Evolutionary conservation across 129 eudicot genomes (phyloP).

Genomic region (Artemisia annua): DNA sequence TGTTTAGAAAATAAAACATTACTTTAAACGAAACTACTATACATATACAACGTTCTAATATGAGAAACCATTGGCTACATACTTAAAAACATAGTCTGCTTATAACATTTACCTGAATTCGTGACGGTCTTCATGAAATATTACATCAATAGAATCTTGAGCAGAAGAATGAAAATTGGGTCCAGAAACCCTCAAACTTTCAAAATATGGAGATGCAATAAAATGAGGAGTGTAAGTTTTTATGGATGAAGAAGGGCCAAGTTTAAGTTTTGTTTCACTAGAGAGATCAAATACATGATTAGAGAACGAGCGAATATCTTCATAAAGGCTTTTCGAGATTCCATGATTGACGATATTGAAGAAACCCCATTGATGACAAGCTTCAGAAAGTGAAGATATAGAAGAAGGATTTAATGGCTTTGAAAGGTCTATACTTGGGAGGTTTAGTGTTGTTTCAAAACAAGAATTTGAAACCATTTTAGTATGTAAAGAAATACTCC

Average conservation of each 20-base stretch:
- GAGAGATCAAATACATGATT: conserved; percentile 61
- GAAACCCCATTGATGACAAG: conserved; percentile 85
- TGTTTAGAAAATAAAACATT: too few species aligned
- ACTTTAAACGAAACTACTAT: too few species aligned
- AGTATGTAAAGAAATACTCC: conserved; percentile 1
- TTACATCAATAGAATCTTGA: conserved; percentile 47
- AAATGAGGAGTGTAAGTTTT: conserved; percentile 74
- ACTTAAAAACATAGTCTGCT: too few species aligned
- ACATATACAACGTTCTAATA: too few species aligned
- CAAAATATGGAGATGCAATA: conserved; percentile 82
- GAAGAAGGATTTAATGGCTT: conserved; percentile 51
- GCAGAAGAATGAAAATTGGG: conserved; percentile 63
- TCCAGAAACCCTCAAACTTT: conserved; percentile 68
- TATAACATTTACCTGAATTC: conserved; percentile 52
- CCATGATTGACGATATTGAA: conserved; percentile 76
- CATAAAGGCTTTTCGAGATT: conserved; percentile 51
- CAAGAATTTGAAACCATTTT: conserved; percentile 49
- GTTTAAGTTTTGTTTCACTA: conserved; percentile 53
- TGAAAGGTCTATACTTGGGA: conserved; percentile 69
- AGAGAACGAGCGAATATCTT: conserved; percentile 44
- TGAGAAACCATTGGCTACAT: too few species aligned
- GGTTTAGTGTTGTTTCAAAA: conserved; percentile 44
- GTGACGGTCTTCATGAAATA: conserved; percentile 30
- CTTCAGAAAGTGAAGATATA: conserved; percentile 54
- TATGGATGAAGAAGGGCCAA: conserved; percentile 63